These are phyloP conservation scores for Corynespora cassiicola DNA, from an alignment of 2,329 filamentous ascomycete genomes.

Conservation along the genomic window DNA sequence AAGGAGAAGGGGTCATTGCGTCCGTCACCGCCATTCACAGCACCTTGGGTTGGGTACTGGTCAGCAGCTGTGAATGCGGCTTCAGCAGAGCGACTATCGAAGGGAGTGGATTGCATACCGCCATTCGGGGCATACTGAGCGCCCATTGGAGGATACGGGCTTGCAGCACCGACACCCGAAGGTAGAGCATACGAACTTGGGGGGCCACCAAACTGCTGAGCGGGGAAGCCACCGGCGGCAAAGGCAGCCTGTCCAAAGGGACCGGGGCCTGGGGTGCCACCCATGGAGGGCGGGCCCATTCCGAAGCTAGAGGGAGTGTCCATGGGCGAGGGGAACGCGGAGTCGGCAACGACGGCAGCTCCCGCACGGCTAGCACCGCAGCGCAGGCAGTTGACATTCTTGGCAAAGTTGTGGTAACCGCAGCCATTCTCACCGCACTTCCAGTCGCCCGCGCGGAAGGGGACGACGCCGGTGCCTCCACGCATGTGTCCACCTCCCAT, in stretches of 20 bases:
- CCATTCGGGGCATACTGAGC: conserved; percentile 80
- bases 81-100: conserved; percentile 92
- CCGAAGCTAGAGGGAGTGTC: conserved; percentile 82
- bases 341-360: conserved; percentile 92
- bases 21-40: conserved; percentile 67
- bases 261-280: conserved; percentile 71
- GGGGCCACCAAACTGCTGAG: conserved; percentile 84
- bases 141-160: conserved; percentile 77
- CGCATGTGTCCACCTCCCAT: conserved; percentile 59
- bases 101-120: conserved; percentile 82
- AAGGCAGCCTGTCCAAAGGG: conserved; percentile 76
- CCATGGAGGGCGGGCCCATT: conserved; percentile 89
- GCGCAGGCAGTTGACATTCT: conserved; percentile 97
- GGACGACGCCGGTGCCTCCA: conserved; percentile 86
- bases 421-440: conserved; percentile 98
- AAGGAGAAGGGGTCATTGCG: conserved; percentile 83
- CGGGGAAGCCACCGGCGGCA: conserved; percentile 65
- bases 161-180: conserved; percentile 80
- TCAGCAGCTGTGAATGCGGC: conserved; percentile 90
- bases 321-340: conserved; percentile 89
- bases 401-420: conserved; percentile 98
- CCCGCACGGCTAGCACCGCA: conserved; percentile 94
- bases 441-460: conserved; percentile 98
- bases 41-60: conserved; percentile 79
- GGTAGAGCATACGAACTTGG: conserved; percentile 90